A percentile compares a stretch with the other conserved stretches of the same genome.
Conservation (phyloP, 2,329 filamentous ascomycete genomes). For the Pseudonectria foliicola region DNA sequence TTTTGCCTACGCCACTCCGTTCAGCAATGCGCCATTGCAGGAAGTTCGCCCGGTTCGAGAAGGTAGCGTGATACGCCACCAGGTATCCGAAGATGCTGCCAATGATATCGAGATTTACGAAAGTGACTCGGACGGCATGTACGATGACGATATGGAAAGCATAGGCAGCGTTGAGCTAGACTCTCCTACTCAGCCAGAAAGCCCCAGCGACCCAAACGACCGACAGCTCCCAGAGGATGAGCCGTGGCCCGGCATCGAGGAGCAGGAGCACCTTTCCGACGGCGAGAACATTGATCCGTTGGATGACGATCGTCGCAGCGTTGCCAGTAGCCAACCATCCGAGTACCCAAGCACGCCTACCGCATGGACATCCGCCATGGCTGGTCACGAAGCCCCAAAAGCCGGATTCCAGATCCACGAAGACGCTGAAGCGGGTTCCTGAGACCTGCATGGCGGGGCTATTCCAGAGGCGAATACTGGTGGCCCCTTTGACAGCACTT, state of each 20-base stretch:
- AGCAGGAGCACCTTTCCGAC: conserved; percentile 37
- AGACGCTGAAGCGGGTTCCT: conserved; percentile 23
- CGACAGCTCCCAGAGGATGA: conserved; percentile 44
- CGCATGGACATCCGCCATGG: conserved; percentile 29
- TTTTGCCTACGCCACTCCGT: conserved; percentile 68
- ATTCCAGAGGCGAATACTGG: too few species aligned
- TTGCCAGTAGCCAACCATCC: conserved; percentile 44
- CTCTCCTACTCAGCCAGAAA: conserved; percentile 16
- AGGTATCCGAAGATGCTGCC: conserved; percentile 25
- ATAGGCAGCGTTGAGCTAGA: conserved; percentile 20
- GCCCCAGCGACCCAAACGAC: conserved; percentile 18
- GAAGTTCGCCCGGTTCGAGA: conserved; percentile 29
- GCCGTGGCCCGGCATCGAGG: conserved; percentile 51
- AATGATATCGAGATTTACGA: conserved; percentile 31
- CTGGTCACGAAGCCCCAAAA: neutral
- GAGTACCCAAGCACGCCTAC: conserved; percentile 49
- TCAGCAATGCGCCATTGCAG: conserved; percentile 52
- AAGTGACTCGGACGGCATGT: conserved; percentile 28
- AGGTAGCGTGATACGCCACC: conserved; percentile 20
- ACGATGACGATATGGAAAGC: conserved; percentile 22
- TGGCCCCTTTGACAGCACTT: too few species aligned
- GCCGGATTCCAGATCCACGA: conserved; percentile 35
- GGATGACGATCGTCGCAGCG: conserved; percentile 23
- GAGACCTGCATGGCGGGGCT: too few species aligned
- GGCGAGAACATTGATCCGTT: conserved; percentile 45